phyloP scores from a whole-genome alignment of 1,284 basidiomycete species.

The Boletellus deceptivus region DNA sequence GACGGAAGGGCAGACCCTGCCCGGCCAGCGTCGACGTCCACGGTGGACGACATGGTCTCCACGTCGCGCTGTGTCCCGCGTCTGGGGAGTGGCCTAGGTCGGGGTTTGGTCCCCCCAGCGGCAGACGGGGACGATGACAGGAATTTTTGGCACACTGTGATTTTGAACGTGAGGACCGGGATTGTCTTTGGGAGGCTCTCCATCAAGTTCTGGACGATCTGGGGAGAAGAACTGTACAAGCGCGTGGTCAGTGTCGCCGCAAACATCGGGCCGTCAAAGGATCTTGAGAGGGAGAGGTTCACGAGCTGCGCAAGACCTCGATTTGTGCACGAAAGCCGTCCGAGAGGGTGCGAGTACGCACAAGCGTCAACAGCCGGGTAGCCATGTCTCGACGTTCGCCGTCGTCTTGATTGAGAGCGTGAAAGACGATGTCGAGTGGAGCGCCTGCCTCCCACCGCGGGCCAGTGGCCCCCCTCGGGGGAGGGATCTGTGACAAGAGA shows the following conservation, averaged over 20 bases:
- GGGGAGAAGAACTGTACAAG: constrained; percentile 38
- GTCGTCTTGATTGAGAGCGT: constrained; percentile 47
- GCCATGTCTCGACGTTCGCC: constrained; percentile 44
- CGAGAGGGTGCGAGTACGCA: constrained; percentile 28
- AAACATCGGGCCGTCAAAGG: constrained; percentile 51
- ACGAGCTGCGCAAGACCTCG: constrained; percentile 43
- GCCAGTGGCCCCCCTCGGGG: constrained; percentile 45
- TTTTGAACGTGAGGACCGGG: constrained; percentile 45
- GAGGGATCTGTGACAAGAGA: constrained; percentile 64
- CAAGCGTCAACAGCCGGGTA: constrained; percentile 50
- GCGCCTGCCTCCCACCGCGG: constrained; percentile 57
- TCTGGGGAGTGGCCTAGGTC: constrained; percentile 37
- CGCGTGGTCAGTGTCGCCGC: constrained; percentile 46
- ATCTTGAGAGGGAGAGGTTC: constrained; percentile 47
- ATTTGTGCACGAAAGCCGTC: neutral
- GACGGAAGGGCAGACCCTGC: constrained; percentile 16
- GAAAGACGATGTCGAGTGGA: constrained; percentile 56
- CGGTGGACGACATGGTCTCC: neutral
- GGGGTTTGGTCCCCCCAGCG: constrained; percentile 18
- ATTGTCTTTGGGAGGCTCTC: constrained; percentile 41
- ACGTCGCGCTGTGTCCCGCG: constrained; percentile 20
- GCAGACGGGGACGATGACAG: constrained; percentile 29
- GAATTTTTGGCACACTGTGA: constrained; percentile 47
- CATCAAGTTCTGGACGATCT: constrained; percentile 40
- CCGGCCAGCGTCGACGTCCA: constrained; percentile 12